phyloP scores from a whole-genome alignment of 192 early-diverging fungal genomes.

The Backusella psychrophila region DNA sequence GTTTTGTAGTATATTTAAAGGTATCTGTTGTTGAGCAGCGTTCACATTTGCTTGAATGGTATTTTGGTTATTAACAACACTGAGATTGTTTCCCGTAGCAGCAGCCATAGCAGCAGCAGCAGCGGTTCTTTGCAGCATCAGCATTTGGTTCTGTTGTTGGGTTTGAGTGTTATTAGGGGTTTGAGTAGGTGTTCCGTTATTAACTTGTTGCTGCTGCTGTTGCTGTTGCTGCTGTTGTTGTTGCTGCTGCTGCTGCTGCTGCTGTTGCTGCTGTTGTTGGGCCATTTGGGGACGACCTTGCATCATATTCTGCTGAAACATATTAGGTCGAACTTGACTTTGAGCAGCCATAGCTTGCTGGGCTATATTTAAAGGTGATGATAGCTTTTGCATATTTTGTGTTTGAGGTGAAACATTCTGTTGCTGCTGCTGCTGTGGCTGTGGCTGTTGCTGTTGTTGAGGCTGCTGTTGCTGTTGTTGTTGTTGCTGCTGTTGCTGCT shows the following conservation, averaged over 20 bases:
- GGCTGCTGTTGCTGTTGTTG: background rate
- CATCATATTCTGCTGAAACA: conserved; percentile 24
- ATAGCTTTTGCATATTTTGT: conserved; percentile 16
- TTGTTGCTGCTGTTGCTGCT: background rate
- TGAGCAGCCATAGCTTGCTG: conserved; percentile 23
- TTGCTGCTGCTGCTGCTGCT: background rate
- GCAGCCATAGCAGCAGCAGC: conserved; percentile 1
- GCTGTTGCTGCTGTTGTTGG: background rate
- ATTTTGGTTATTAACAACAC: conserved; percentile 1
- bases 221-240: background rate
- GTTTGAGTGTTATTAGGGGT: background rate
- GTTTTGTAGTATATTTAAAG: conserved; percentile 18
- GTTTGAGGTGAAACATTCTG: conserved; percentile 12
- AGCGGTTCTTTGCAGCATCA: conserved; percentile 18
- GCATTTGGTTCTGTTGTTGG: conserved; percentile 4
- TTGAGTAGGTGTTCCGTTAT: background rate
- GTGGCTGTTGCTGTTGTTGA: background rate
- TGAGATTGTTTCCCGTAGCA: background rate
- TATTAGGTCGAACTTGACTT: conserved; percentile 13
- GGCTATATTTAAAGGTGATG: conserved; percentile 17
- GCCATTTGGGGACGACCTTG: conserved; percentile 14
- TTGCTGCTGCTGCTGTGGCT: conserved; percentile 22
- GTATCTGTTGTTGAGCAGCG: conserved; percentile 21
- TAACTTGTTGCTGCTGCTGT: background rate
- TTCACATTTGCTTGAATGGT: conserved; percentile 9